These are phyloP conservation scores for Cubamyces lactineus DNA, from an alignment of 768 basidiomycete species.

Conservation along the genomic window DNA sequence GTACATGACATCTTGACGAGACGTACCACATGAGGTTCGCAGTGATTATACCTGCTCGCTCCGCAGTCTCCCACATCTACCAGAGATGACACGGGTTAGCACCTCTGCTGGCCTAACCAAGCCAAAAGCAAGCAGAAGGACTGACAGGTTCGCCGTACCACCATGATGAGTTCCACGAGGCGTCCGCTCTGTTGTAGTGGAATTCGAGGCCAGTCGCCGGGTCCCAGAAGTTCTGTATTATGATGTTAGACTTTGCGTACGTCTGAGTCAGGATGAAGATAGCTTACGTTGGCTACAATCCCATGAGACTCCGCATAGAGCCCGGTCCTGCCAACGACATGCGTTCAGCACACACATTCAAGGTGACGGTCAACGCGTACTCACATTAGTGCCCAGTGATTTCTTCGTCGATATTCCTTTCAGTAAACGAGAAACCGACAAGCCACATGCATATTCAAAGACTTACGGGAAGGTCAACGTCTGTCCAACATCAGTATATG, in stretches of 20 bases:
- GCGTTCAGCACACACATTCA: background rate
- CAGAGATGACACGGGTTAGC: background rate
- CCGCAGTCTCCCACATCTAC: slow-evolving; percentile 91
- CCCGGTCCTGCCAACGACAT: slow-evolving; percentile 65
- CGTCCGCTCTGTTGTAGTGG: slow-evolving; percentile 65
- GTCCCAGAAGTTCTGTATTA: slow-evolving; percentile 91
- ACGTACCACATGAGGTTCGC: slow-evolving; percentile 93
- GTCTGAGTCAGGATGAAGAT: no score
- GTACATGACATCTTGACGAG: background rate
- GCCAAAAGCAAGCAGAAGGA: slow-evolving; percentile 15
- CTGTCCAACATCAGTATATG: slow-evolving; percentile 39
- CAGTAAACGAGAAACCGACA: background rate
- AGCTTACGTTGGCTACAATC: slow-evolving; percentile 81
- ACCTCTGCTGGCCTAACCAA: background rate
- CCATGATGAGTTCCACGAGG: slow-evolving; percentile 72
- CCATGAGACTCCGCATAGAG: slow-evolving; percentile 89
- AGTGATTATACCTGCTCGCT: slow-evolving; percentile 68
- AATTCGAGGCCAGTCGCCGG: slow-evolving; percentile 65
- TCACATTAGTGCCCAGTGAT: slow-evolving; percentile 89
- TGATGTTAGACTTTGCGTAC: no score
- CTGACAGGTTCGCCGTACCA: slow-evolving; percentile 90
- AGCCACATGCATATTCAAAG: background rate
- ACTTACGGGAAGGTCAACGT: slow-evolving; percentile 90
- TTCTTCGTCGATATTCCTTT: slow-evolving; percentile 45
- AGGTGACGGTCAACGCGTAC: slow-evolving; percentile 26